A percentile compares a stretch with the other conserved stretches of the same genome.
Conservation (phyloP, 2,329 filamentous ascomycete genomes). For the Penicillium sp. region DNA sequence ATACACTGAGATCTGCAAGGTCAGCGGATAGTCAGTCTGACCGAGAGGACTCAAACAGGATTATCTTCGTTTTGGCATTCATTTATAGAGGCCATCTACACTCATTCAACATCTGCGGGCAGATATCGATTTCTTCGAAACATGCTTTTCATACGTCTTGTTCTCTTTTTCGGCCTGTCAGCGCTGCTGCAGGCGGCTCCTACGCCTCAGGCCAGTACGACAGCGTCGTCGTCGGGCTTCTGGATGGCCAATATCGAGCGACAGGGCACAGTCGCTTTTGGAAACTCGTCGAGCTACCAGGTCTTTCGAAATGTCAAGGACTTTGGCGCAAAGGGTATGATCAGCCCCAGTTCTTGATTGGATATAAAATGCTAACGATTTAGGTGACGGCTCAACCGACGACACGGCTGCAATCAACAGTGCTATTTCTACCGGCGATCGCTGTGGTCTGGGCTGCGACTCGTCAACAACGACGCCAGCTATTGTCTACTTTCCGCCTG, state of each 20-base stretch:
- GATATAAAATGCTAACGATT: conserved; percentile 21
- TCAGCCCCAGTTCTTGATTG: not conserved
- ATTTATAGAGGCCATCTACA: not conserved
- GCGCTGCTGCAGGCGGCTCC: conserved; percentile 30
- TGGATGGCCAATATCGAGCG: conserved; percentile 70
- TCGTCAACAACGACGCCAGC: conserved; percentile 80
- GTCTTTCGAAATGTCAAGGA: conserved; percentile 75
- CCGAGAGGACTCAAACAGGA: too few relatives aligned
- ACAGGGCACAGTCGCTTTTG: conserved; percentile 65
- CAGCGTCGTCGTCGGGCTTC: conserved; percentile 49
- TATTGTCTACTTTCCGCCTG: conserved; percentile 85
- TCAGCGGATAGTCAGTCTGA: too few relatives aligned
- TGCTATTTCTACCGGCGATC: conserved; percentile 71
- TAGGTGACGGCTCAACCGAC: conserved; percentile 65
- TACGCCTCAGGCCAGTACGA: conserved; percentile 18
- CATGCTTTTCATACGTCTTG: conserved; percentile 22
- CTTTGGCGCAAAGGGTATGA: conserved; percentile 67
- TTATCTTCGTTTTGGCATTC: too few relatives aligned
- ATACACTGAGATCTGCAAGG: too few relatives aligned
- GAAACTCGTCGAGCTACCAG: conserved; percentile 55
- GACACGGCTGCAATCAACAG: conserved; percentile 86
- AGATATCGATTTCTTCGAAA: conserved; percentile 5
- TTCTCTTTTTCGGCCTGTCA: conserved; percentile 29
- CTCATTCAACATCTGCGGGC: conserved; percentile 11
- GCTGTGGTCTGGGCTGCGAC: conserved; percentile 78